phyloP scores from a whole-genome alignment of 2,329 filamentous ascomycete genomes.

The Botrytis aclada region DNA sequence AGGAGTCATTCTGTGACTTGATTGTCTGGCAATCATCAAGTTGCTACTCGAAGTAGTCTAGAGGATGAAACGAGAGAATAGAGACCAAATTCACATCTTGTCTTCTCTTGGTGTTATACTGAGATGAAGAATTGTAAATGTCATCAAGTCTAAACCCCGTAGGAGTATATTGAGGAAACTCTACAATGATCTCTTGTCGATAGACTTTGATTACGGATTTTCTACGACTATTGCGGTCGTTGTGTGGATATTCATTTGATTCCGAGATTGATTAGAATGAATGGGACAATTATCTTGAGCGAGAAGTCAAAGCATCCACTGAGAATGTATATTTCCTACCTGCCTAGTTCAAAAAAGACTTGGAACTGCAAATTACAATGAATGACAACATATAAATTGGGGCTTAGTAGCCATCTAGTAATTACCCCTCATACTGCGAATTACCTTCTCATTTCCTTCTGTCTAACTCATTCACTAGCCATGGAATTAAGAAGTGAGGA shows the following conservation, averaged over 20 bases:
- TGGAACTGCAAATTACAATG: not conserved
- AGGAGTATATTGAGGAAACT: not conserved
- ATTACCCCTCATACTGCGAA: not conserved
- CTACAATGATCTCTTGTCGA: not conserved
- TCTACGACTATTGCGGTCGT: not conserved
- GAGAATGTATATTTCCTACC: too few relatives aligned
- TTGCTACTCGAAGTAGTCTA: not conserved
- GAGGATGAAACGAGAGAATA: fast-evolving
- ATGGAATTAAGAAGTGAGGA: not conserved
- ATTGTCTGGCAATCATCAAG: not conserved
- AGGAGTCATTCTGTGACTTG: not conserved
- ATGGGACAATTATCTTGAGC: not conserved
- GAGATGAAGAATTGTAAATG: not conserved
- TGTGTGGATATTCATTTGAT: not conserved
- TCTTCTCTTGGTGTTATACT: not conserved
- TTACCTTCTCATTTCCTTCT: fast-evolving
- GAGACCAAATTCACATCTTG: not conserved
- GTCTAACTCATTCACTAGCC: not conserved
- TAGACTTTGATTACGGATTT: not conserved
- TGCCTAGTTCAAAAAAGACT: not conserved
- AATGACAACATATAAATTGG: not conserved
- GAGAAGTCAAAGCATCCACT: not conserved
- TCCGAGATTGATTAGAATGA: not conserved
- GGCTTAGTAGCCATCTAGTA: not conserved
- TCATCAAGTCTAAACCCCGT: fast-evolving